Base-by-base conservation (phyloP, 208 protist genomes). In the Leishmania mexicana region DNA sequence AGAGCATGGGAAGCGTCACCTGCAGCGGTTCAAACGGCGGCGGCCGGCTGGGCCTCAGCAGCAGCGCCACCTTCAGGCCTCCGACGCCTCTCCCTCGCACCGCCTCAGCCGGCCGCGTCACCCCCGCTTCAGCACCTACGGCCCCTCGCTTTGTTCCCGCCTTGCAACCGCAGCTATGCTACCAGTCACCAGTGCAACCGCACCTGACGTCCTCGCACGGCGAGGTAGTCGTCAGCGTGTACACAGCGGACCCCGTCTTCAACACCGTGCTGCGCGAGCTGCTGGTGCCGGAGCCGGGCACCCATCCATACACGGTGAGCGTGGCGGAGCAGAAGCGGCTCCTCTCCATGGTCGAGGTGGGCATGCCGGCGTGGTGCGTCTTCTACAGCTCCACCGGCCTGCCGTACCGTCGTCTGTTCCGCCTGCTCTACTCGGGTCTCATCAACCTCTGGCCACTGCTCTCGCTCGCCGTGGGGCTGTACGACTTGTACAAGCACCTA, bases 401-500 rank as follows among this genome's bases (percentile, higher is more conserved):
- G 64, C 89, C 85, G 21, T 95, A 95, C 75, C 92, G 93, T 51
- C 90, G 90, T 31, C 76, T 86, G 13, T 90, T 92, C 10, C 91
- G 92, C 17, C 60, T 94, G 24, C 78, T 88, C 47, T 91, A 93
- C 88, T 92, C 92, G 24, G 85, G 80, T 17, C 60, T 96, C 31
- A 77, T 88, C 5, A 94, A 97, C 79, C 75, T 97, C 24, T 93
- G 87, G 88, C 94, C 94, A 2, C 71, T 97, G 38, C 79, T 97
- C 51, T 94, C 94, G 49, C 84, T 97, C 21, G 87, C 83, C 28
- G 91, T 93, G 4, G 94, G 94, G 13, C 70, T 94, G 17, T 97
- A 95, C 81, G 94, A 97, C 83, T 74, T 97, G 38, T 97, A 97
- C 80, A 93, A 93, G 78, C 91, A 96, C 72, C 81, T 97, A 24